Evolutionary conservation across 2,329 filamentous ascomycete species (phyloP).

Genomic region (Epichloe uncinata): DNA sequence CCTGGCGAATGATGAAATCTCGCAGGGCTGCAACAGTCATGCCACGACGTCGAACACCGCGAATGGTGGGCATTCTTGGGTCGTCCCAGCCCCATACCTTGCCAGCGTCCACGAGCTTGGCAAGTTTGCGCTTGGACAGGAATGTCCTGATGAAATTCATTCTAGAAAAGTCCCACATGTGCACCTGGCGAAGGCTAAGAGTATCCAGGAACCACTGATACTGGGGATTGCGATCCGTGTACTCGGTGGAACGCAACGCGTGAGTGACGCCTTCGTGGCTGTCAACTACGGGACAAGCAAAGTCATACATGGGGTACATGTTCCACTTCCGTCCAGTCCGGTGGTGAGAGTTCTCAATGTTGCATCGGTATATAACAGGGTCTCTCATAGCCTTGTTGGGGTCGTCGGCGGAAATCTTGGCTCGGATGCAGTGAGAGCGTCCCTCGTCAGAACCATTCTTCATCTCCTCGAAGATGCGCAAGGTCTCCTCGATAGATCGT

Average conservation of each 20-base stretch:
- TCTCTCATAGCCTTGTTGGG: conserved; percentile 94
- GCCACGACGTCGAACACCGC: conserved; percentile 64
- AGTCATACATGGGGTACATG: conserved; percentile 80
- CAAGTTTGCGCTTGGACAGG: conserved; percentile 75
- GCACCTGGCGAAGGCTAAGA: conserved; percentile 58
- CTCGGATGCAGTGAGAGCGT: conserved; percentile 77
- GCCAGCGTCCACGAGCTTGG: conserved; percentile 65
- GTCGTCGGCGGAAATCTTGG: conserved; percentile 83
- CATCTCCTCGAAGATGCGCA: conserved; percentile 87
- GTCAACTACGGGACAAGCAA: conserved; percentile 73
- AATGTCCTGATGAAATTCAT: conserved; percentile 78
- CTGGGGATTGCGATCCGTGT: conserved; percentile 74
- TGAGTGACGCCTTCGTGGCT: conserved; percentile 72
- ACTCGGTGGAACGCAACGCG: conserved; percentile 72
- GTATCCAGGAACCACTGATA: conserved; percentile 77
- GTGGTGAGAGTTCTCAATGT: conserved; percentile 54
- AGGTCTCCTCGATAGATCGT: conserved; percentile 64
- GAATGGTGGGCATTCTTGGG: conserved; percentile 73
- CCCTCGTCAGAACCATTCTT: conserved; percentile 72
- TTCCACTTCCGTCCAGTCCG: conserved; percentile 71
- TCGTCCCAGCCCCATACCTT: conserved; percentile 78
- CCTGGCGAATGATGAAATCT: conserved; percentile 76
- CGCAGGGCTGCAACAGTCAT: conserved; percentile 68
- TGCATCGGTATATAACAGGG: conserved; percentile 94
- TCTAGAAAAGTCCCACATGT: conserved; percentile 76